Base-by-base conservation (phyloP, 352 stramenopile genomes). In the Phytophthora sansomeana region DNA sequence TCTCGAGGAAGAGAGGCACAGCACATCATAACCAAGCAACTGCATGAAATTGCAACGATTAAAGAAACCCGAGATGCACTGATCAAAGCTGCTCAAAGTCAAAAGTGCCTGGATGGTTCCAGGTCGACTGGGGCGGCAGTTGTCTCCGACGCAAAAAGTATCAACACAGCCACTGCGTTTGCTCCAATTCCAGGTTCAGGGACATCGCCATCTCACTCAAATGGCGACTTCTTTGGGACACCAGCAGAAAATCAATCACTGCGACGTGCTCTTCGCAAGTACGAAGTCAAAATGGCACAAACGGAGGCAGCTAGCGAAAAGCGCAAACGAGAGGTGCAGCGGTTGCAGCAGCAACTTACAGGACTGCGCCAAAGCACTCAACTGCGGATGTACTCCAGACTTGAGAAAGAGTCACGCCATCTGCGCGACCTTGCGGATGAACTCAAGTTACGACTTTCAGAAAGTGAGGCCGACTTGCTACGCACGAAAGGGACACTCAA, bases 171-270 rank as follows among this genome's bases (percentile, higher is more conserved):
- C 26, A 55, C 54, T 33, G 6, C 49, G 46, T 28, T 52, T 21
- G 19, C 38, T 4, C 16, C 29, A 47, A 13, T 35, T 7, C 5
- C 50, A 39, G n/a, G 5, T n/a, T 35, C 36, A 41, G 58, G 49
- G 9, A 19, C 41, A 13, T 58, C 59, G 11, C 29, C 43, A 58
- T 17, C 58, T 38, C 65, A 73, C 9, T 19, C 32, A 55, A 74
- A 63, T 8, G 42, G 48, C 0, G 67, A 75, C 10, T 71, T 58
- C 43, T 72, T 72, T 28, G 55, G 54, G 28, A 83, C 74, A 1
- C 79, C 77, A 7, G 78, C 72, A 3, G 80, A 89, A 42, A 80
- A 83, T 17, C 74, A 88, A 46, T 88, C 68, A 8, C 63, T 91
- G 10, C 72, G 74, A 5, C 76, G 83, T 24, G 77, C 79, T 3